Evolutionary conservation across 2,329 filamentous ascomycete species (phyloP), one percentile per base, ranked within the genome.

Genomic region (Colletotrichum destructivum): DNA sequence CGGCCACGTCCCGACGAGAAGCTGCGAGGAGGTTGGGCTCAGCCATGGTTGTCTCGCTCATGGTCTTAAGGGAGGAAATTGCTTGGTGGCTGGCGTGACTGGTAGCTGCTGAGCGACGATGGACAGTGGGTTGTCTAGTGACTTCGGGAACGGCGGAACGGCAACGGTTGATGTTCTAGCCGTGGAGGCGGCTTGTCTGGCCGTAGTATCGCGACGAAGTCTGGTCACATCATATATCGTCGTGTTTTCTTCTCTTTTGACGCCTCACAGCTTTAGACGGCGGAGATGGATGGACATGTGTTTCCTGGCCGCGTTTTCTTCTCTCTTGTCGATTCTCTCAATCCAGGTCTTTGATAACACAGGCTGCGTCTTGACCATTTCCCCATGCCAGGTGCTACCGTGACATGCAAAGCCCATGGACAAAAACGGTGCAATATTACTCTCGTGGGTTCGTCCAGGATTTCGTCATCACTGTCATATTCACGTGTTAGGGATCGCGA

Each of bases 211-310:
- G 79, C 77, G 77, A 81, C 79, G 81, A 83, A 59, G 69, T 49
- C 66, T 79, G 79, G 79, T 81, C 84, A 84, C 82, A 83, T 84
- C 80, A 84, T 85, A 84, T 80, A 85, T 84, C 79, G 81, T 84
- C 79, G 77, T 61, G 42, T 70, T 71, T 72, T 83, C 84, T 84
- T 83, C 75, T 78, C 79, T 80, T 79, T 80, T 76, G 75, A 76
- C 77, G 76, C 77, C 77, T 79, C 75, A 76, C 78, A 76, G 78
- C 75, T 75, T 80, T 81, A 80, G 80, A 81, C 76, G 79, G 81
- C 80, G 79, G 78, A 80, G 78, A 80, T 78, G 78, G 77, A 63
- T 78, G 78, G 77, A 63, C 60, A 59, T 60, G 49, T 65, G 66
- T 70, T 71, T 72, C 42, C 51, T 61, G 66, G 55, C 70, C 59